Evolutionary conservation across 2,329 filamentous ascomycete genomes (phyloP).

Genomic region (Botrytis elliptica): DNA sequence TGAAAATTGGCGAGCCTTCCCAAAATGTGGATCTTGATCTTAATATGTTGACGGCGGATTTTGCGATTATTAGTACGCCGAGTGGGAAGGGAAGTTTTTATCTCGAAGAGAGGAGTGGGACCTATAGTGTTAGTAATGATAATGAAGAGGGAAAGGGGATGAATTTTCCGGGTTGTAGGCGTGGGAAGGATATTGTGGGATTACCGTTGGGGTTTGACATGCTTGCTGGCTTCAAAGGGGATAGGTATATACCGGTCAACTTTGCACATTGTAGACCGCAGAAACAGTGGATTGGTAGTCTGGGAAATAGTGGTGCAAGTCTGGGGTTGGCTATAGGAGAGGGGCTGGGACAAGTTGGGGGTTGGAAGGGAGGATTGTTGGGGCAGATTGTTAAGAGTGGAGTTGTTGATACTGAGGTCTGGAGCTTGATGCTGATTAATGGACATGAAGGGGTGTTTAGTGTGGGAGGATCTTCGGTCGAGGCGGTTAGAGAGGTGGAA

Average conservation of each 20-base stretch:
- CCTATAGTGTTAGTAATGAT: constrained; percentile 24
- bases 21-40: constrained; percentile 31
- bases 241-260: constrained; percentile 21
- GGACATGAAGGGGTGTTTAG: constrained; percentile 30
- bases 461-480: constrained; percentile 27
- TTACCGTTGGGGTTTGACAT: constrained; percentile 6
- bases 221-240: neutral
- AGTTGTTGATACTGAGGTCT: constrained; percentile 25
- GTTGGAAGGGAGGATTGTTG: constrained; percentile 20
- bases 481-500: constrained; percentile 21
- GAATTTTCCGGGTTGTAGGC: constrained; percentile 1
- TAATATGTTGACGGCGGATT: constrained; percentile 32
- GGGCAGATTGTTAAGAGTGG: constrained; percentile 27
- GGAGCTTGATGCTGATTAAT: constrained; percentile 31
- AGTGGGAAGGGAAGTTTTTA: constrained; percentile 26
- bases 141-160: constrained; percentile 3
- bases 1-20: constrained; percentile 28
- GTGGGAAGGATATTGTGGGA: neutral
- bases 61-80: constrained; percentile 26
- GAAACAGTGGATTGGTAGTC: constrained; percentile 26
- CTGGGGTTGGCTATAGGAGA: constrained; percentile 28
- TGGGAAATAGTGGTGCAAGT: constrained; percentile 25
- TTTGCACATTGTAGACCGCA: constrained; percentile 33
- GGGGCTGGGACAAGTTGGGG: constrained; percentile 11
- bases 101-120: constrained; percentile 28